Conservation (phyloP, 2,329 filamentous ascomycete genomes). For the Aspergillus pseudoviridinutans region DNA sequence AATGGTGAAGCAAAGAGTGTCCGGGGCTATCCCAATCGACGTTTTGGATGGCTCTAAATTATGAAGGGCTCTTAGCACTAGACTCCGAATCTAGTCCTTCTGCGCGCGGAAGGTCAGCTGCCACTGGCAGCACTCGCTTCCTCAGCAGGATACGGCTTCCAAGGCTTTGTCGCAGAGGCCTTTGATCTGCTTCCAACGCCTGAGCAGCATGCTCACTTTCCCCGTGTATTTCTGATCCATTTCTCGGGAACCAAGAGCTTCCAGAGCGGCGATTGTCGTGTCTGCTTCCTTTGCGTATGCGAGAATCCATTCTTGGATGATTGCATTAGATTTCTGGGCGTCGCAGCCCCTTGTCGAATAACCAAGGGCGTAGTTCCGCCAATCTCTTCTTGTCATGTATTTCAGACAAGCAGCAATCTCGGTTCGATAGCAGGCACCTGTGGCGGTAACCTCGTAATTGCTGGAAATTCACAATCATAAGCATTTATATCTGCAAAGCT, state of each 20-base stretch:
- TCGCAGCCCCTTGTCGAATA: constrained; percentile 28
- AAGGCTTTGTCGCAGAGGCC: constrained; percentile 28
- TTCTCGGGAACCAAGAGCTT: constrained; percentile 2
- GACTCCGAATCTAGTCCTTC: constrained; percentile 1
- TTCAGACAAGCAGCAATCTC: constrained; percentile 39
- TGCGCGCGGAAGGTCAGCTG: not conserved
- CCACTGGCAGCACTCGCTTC: not conserved
- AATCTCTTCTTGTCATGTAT: constrained; percentile 37
- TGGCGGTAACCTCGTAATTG: constrained; percentile 38
- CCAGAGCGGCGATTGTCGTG: constrained; percentile 22
- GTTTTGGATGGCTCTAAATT: constrained; percentile 3
- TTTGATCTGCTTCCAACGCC: constrained; percentile 39
- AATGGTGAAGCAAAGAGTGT: constrained; percentile 36
- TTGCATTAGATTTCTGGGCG: constrained; percentile 25
- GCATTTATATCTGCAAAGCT: not conserved
- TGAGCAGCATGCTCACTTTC: constrained; percentile 27
- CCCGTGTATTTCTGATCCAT: constrained; percentile 11
- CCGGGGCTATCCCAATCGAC: constrained; percentile 31
- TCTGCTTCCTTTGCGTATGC: constrained; percentile 34
- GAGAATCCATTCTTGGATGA: constrained; percentile 35
- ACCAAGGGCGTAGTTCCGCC: constrained; percentile 39
- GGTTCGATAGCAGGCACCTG: constrained; percentile 41
- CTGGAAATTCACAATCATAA: constrained; percentile 16
- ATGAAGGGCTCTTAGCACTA: not conserved
- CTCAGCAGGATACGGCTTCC: constrained; percentile 17